phyloP scores from a whole-genome alignment of 371 early-diverging fungal species.

The Mortierella sp. region DNA sequence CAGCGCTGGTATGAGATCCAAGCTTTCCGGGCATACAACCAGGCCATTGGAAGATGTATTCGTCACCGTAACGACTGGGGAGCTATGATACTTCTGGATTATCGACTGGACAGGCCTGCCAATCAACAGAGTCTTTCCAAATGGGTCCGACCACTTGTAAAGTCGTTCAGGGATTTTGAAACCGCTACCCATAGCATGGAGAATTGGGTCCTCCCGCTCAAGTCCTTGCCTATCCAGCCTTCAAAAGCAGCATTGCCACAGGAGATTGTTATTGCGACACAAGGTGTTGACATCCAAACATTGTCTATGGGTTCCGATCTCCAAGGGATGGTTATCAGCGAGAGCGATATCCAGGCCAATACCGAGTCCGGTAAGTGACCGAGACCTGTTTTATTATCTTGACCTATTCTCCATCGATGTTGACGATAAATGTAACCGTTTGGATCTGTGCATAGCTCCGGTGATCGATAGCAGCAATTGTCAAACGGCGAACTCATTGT shows the following conservation, averaged over 20 bases:
- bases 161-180: conserved; percentile 42
- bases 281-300: too few species aligned
- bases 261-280: too few species aligned
- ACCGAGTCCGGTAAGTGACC: too few species aligned
- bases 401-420: too few species aligned
- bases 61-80: conserved; percentile 88
- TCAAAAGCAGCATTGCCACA: neutral
- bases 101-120: conserved; percentile 57
- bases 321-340: too few species aligned
- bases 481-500: too few species aligned
- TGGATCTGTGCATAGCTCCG: too few species aligned
- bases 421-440: too few species aligned
- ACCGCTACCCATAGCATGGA: conserved; percentile 55
- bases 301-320: too few species aligned
- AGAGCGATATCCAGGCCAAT: too few species aligned
- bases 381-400: too few species aligned
- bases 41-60: conserved; percentile 94
- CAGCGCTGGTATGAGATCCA: conserved; percentile 87
- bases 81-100: conserved; percentile 74
- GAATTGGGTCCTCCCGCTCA: conserved; percentile 32
- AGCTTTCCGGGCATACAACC: conserved; percentile 93
- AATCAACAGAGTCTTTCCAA: conserved; percentile 68
- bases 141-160: conserved; percentile 70
- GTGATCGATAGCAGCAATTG: too few species aligned
- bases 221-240: neutral